Conservation (phyloP, 169 alveolate genomes). For the Babesia bigemina region DNA sequence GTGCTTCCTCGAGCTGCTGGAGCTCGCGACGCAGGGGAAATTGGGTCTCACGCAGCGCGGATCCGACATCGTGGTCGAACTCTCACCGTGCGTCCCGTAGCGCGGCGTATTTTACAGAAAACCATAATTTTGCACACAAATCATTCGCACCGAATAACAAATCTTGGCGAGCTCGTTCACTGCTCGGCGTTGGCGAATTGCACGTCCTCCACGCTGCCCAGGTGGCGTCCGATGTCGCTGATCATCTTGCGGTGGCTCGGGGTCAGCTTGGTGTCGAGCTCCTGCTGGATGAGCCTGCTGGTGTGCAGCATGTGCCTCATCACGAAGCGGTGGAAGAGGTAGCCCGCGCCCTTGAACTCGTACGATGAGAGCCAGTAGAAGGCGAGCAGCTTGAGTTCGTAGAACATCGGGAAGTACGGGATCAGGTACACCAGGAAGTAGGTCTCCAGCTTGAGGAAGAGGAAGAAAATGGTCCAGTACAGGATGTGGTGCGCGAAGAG, state of each 20-base stretch:
- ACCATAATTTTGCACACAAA: no score
- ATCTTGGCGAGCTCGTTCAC: no score
- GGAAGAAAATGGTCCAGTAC: constrained; percentile 75
- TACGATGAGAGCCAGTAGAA: constrained; percentile 78
- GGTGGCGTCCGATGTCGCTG: constrained; percentile 1
- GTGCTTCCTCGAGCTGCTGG: constrained; percentile 20
- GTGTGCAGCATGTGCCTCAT: constrained; percentile 23
- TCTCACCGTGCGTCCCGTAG: neutral
- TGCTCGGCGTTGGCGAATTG: neutral
- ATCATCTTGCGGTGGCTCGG: constrained; percentile 25
- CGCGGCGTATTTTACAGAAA: no score
- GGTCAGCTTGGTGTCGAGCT: constrained; percentile 39
- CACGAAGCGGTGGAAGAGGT: constrained; percentile 59
- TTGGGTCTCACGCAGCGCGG: neutral
- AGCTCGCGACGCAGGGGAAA: constrained; percentile 26
- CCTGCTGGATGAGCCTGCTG: neutral
- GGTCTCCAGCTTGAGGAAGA: constrained; percentile 62
- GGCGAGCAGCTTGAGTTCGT: constrained; percentile 68
- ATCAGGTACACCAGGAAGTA: constrained; percentile 34
- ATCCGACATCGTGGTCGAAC: constrained; percentile 11
- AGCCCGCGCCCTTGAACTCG: constrained; percentile 80
- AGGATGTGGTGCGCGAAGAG: constrained; percentile 69
- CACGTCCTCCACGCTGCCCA: constrained; percentile 29
- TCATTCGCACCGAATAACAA: no score
- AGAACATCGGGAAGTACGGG: constrained; percentile 71